Percentiles rank a stretch among this genome's conserved stretches.
Conservation (phyloP, 257 asterid genomes). For the Fraxinus quadrangulata region DNA sequence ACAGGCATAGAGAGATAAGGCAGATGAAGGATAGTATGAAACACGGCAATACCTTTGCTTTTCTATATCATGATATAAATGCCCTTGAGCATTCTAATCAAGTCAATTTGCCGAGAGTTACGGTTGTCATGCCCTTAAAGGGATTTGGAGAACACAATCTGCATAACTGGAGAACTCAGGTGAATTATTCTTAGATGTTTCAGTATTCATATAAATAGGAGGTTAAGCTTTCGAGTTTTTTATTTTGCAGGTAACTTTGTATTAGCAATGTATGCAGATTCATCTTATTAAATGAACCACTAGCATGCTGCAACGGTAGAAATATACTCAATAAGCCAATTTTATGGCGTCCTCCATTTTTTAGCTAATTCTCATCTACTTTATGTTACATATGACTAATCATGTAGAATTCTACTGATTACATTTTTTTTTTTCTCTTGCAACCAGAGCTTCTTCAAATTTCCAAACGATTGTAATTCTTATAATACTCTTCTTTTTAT, state of each 20-base stretch:
- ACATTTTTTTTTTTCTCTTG: not conserved
- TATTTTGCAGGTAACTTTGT: constrained; percentile 13
- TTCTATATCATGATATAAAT: constrained; percentile 67
- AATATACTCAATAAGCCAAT: constrained; percentile 15
- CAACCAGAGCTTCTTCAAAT: constrained; percentile 11
- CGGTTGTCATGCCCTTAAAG: constrained; percentile 96
- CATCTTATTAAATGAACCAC: constrained; percentile 7
- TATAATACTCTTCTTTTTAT: constrained; percentile 4
- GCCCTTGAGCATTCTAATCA: constrained; percentile 90
- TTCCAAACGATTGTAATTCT: constrained; percentile 5
- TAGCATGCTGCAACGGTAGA: not conserved
- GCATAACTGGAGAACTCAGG: constrained; percentile 99
- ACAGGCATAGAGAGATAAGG: constrained; percentile 85
- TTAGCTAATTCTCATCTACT: constrained; percentile 10
- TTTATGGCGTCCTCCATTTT: constrained; percentile 12
- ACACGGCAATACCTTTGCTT: constrained; percentile 73
- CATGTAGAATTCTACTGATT: not conserved
- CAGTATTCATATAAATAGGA: constrained; percentile 21
- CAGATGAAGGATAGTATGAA: constrained; percentile 52
- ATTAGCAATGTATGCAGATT: constrained; percentile 4
- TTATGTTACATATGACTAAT: constrained; percentile 9
- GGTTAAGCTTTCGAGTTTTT: constrained; percentile 8
- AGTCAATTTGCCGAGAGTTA: constrained; percentile 76
- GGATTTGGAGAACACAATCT: constrained; percentile 98
- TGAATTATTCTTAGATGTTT: constrained; percentile 31